Percentiles rank a stretch among this genome's conserved stretches.
Conservation (phyloP, 2,329 filamentous ascomycete species). For the Seiridium cupressi region DNA sequence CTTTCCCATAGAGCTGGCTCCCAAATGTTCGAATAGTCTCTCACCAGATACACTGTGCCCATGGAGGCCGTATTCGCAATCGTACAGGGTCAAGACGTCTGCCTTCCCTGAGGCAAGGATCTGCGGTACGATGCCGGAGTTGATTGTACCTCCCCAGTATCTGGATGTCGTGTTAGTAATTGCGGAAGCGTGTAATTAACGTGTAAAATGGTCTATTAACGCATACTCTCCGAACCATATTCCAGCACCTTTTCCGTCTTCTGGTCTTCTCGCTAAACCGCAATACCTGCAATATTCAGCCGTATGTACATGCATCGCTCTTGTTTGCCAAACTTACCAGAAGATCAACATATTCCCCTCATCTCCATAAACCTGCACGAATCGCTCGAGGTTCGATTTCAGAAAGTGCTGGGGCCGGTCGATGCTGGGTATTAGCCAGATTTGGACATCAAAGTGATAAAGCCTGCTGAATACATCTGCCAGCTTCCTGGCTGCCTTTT, state of each 20-base stretch:
- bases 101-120: not conserved
- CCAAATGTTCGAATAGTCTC: constrained; percentile 5
- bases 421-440: constrained; percentile 2
- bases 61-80: not conserved
- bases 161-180: not conserved
- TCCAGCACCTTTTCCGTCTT: not conserved
- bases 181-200: not conserved
- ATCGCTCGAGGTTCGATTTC: not conserved
- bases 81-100: constrained; percentile 10
- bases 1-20: not conserved
- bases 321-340: not conserved
- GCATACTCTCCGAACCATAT: constrained; percentile 9
- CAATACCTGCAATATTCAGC: constrained; percentile 1
- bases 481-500: constrained; percentile 1
- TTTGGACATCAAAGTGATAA: constrained; percentile 8
- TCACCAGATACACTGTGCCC: not conserved
- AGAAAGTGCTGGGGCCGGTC: not conserved
- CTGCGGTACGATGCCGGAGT: constrained; percentile 6
- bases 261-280: not conserved
- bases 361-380: not conserved
- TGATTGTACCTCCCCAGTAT: not conserved
- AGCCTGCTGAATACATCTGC: not conserved
- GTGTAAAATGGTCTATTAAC: not conserved
- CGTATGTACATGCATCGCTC: not conserved
- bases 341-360: constrained; percentile 6